Percentiles rank a stretch among this genome's conserved stretches.
These are phyloP conservation scores for Mycena metata DNA, from an alignment of 768 basidiomycete genomes.

Conservation along the genomic window DNA sequence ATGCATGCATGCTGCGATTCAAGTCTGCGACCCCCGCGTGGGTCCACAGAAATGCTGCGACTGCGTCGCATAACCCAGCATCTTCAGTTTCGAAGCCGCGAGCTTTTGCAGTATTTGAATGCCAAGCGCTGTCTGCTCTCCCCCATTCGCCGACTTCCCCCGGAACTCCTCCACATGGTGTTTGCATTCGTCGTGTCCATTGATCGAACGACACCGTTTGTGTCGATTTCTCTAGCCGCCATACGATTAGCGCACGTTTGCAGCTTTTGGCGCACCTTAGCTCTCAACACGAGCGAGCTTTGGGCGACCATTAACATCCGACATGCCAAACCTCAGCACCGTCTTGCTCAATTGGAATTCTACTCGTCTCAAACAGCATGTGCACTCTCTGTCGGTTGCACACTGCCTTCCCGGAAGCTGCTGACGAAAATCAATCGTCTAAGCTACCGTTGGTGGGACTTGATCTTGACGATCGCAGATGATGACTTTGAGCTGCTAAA, in stretches of 20 bases:
- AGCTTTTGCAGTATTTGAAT: slow-evolving; percentile 9
- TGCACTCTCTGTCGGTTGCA: slow-evolving; percentile 8
- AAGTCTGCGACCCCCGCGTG: slow-evolving; percentile 1
- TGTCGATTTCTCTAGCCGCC: background rate
- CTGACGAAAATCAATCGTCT: background rate
- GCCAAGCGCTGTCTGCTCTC: slow-evolving; percentile 16
- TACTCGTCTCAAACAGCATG: slow-evolving; percentile 9
- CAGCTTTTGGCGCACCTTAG: slow-evolving; percentile 28
- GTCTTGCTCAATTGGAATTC: slow-evolving; percentile 15
- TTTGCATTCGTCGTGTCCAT: slow-evolving; percentile 16
- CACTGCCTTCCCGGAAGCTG: background rate
- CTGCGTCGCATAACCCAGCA: slow-evolving; percentile 13
- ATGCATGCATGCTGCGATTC: slow-evolving; percentile 27
- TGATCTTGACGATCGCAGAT: slow-evolving; percentile 7
- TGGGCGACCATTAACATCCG: slow-evolving; percentile 19
- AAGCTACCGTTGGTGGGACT: slow-evolving; percentile 25
- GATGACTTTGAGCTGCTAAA: slow-evolving; percentile 4
- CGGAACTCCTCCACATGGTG: slow-evolving; percentile 25
- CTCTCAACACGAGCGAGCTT: slow-evolving; percentile 10
- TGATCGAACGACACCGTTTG: background rate
- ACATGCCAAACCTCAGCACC: background rate
- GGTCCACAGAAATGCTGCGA: slow-evolving; percentile 31
- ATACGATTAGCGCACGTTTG: slow-evolving; percentile 28
- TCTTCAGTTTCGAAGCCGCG: slow-evolving; percentile 3
- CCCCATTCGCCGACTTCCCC: slow-evolving; percentile 31